Evolutionary conservation across 2,329 filamentous ascomycete species (phyloP), one percentile per base, ranked within the genome.

Genomic region (Pseudogymnoascus sp.): DNA sequence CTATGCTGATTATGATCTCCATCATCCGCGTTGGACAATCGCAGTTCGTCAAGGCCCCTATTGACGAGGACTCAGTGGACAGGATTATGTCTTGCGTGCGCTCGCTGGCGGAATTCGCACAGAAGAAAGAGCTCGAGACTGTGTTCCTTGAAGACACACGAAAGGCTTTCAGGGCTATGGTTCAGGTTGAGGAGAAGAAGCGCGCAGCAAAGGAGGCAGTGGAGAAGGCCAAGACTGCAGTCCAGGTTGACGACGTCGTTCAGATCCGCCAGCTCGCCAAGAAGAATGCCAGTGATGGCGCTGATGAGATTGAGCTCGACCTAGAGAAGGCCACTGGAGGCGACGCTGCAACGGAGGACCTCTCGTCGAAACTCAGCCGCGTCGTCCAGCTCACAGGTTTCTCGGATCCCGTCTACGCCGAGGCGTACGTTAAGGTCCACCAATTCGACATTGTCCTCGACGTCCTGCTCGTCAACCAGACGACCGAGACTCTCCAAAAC

Each of bases 1-100:
- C 95, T 50, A 99, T 99, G 95, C 83, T 99, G 62, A 97, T 99
- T 74, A 96, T 97, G 93, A 96, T 99, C 70, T 97, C 95, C 4
- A 96, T 99, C 69, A 91, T 99, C 69, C 92, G 95, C 60, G 95
- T 97, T 65, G 95, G 95, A 42, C 95, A 99, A 77, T 97, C 93
- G n/a, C 91, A 96, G 68, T 99, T 99, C 70, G 95, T 96, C 73
- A 97, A 97, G 80, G 89, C 91, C 1, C 90, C 92, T 2, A 97
- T 99, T 68, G 95, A 99, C 67, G 95, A 99, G 75, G 95, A 99
- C 75, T 97, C 95, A 0, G 85, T 97, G n/a, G 95, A 99, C 76
- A 88, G 95, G 71, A 93, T 99, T 75, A 97, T 99, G 95, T 92
- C 91, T 40, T 97, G 93, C 74, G 91, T 99, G 33, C 88, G 93